These are phyloP conservation scores for Aegilops bicornis DNA, from an alignment of 176 grass and related monocot genomes.

Conservation along the genomic window DNA sequence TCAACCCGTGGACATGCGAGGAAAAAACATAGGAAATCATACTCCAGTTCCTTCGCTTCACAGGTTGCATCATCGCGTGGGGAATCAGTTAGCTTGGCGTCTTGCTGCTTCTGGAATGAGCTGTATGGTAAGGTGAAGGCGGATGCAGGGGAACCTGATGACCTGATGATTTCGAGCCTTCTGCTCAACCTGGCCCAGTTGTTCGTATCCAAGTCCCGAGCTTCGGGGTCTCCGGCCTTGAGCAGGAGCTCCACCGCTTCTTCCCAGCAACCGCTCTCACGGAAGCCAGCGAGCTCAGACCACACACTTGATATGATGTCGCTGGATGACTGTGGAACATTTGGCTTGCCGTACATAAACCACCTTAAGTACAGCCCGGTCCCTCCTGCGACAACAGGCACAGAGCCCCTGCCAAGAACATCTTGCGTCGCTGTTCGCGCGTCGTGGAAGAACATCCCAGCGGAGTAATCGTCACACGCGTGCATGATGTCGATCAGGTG, in stretches of 20 bases:
- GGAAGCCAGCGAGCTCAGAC: slow-evolving; percentile 53
- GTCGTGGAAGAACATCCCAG: slow-evolving; percentile 63
- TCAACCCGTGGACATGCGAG: slow-evolving; percentile 46
- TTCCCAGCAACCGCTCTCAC: slow-evolving; percentile 51
- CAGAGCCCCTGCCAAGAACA: slow-evolving; percentile 44
- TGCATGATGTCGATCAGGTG: slow-evolving; percentile 70
- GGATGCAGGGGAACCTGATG: slow-evolving; percentile 59
- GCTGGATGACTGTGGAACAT: slow-evolving; percentile 54
- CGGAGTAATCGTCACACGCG: slow-evolving; percentile 63
- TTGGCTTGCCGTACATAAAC: slow-evolving; percentile 87
- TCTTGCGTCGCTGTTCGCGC: slow-evolving; percentile 47
- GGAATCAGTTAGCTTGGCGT: neutral
- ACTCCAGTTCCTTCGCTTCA: slow-evolving; percentile 48
- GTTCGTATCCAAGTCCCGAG: slow-evolving; percentile 46
- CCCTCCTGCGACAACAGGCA: slow-evolving; percentile 64
- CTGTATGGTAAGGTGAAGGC: slow-evolving; percentile 61
- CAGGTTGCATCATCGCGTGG: neutral
- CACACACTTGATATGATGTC: slow-evolving; percentile 36
- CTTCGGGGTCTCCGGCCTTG: slow-evolving; percentile 63
- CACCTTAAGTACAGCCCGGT: slow-evolving; percentile 84
- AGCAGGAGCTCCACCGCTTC: slow-evolving; percentile 68
- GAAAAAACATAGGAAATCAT: slow-evolving; percentile 71
- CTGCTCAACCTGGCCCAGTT: slow-evolving; percentile 68
- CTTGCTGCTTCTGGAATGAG: slow-evolving; percentile 32
- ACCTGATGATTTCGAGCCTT: slow-evolving; percentile 70